A percentile compares a stretch with the other conserved stretches of the same genome.
Conservation (phyloP, 2,329 filamentous ascomycete genomes). For the Epichloe amarillans region DNA sequence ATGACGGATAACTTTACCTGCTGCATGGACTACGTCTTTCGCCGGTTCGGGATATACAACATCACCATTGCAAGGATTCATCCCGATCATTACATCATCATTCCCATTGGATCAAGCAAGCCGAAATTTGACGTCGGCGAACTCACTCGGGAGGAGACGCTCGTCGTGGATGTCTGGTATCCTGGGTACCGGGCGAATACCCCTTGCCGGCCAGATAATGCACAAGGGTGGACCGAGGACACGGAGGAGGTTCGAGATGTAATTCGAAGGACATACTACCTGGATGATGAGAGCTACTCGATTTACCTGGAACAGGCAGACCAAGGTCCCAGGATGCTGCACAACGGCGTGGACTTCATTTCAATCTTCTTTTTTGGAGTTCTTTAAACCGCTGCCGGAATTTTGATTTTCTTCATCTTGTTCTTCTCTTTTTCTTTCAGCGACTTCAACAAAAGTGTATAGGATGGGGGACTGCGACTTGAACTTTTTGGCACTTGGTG, state of each 20-base stretch:
- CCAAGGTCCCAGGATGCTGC: background rate
- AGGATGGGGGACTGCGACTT: no score
- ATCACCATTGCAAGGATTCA: background rate
- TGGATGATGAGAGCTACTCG: background rate
- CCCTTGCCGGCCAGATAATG: background rate
- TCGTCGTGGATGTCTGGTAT: background rate
- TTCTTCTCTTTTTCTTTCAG: no score
- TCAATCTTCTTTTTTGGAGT: background rate
- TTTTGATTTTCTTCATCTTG: no score
- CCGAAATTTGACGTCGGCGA: background rate
- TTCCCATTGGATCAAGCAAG: background rate
- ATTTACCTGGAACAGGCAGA: background rate
- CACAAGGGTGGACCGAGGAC: background rate
- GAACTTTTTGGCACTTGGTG: no score
- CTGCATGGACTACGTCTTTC: background rate
- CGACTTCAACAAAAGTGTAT: no score
- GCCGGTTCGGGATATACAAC: background rate
- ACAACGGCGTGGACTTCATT: background rate
- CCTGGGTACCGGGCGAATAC: background rate
- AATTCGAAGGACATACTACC: background rate
- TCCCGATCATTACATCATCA: background rate
- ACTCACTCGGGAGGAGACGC: background rate
- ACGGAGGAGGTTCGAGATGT: background rate
- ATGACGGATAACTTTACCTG: background rate
- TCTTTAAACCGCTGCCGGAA: no score